Evolutionary conservation across 176 grass and related monocot species (phyloP).

Genomic region (Oryza glaberrima): DNA sequence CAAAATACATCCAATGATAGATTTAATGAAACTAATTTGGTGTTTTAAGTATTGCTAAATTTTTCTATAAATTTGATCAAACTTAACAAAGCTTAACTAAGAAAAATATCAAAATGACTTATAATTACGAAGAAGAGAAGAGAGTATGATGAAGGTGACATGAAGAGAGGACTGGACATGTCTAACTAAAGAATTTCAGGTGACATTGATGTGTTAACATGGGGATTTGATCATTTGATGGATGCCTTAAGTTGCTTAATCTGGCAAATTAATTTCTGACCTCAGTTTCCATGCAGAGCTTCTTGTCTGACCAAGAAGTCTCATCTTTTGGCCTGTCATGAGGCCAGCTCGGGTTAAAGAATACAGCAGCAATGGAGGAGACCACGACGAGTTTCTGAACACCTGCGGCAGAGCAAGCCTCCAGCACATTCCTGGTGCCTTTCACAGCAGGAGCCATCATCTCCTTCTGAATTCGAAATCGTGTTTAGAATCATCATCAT

Average conservation of each 20-base stretch:
- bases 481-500: not conserved
- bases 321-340: conserved; percentile 30
- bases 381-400: conserved; percentile 34
- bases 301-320: conserved; percentile 40
- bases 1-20: no score
- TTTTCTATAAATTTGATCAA: no score
- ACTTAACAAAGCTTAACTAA: no score
- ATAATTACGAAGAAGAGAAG: no score
- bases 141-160: not conserved
- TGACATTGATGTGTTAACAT: no score
- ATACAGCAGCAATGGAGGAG: conserved; percentile 31
- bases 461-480: conserved; percentile 11
- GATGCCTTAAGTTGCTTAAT: not conserved
- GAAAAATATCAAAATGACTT: no score
- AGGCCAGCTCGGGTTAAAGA: conserved; percentile 36
- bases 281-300: conserved; percentile 11
- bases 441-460: conserved; percentile 29
- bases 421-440: conserved; percentile 38
- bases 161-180: not conserved
- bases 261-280: not conserved
- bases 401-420: conserved; percentile 24
- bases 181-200: no score
- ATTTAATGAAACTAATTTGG: no score
- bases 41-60: no score
- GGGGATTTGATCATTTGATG: no score